A percentile compares a stretch with the other conserved stretches of the same genome.
Evolutionary conservation across 108 stramenopile species (phyloP).

Genomic region (Pseudonitzschia pungens): DNA sequence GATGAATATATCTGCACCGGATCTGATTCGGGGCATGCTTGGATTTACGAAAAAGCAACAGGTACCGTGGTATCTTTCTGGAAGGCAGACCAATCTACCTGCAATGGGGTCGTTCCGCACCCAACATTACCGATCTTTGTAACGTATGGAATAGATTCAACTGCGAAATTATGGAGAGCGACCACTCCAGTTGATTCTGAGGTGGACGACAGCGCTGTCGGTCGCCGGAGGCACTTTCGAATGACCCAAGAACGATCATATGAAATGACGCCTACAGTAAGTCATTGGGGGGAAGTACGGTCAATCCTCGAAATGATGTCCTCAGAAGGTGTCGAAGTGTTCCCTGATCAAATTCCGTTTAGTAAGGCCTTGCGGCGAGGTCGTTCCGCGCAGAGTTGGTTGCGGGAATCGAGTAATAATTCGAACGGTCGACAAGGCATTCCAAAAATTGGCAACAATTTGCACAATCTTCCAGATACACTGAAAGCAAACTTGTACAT

Average conservation of each 20-base stretch:
- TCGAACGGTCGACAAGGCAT: constrained; percentile 6
- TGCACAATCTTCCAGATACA: constrained; percentile 48
- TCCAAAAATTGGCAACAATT: constrained; percentile 63
- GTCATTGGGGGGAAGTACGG: constrained; percentile 41
- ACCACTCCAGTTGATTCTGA: constrained; percentile 66
- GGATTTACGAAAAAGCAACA: constrained; percentile 65
- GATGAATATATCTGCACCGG: constrained; percentile 89
- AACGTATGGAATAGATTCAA: constrained; percentile 86
- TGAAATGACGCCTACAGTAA: constrained; percentile 52
- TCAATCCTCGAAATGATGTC: constrained; percentile 16
- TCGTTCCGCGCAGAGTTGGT: constrained; percentile 9
- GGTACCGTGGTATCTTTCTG: constrained; percentile 70
- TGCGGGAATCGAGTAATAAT: constrained; percentile 2
- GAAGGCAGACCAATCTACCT: constrained; percentile 72
- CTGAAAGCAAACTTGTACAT: constrained; percentile 56
- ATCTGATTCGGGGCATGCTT: constrained; percentile 77
- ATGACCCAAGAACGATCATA: constrained; percentile 35
- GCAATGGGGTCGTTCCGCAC: constrained; percentile 84
- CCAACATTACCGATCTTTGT: constrained; percentile 72
- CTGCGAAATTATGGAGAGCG: constrained; percentile 83
- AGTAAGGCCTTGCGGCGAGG: constrained; percentile 26
- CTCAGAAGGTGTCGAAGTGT: constrained; percentile 29
- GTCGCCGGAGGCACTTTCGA: constrained; percentile 18
- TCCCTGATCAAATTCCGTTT: constrained; percentile 64
- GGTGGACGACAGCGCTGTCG: constrained; percentile 64